Evolutionary conservation across 805 yeast species (phyloP), one percentile per base, ranked within the genome.

Genomic region (Spathaspora boniae): DNA sequence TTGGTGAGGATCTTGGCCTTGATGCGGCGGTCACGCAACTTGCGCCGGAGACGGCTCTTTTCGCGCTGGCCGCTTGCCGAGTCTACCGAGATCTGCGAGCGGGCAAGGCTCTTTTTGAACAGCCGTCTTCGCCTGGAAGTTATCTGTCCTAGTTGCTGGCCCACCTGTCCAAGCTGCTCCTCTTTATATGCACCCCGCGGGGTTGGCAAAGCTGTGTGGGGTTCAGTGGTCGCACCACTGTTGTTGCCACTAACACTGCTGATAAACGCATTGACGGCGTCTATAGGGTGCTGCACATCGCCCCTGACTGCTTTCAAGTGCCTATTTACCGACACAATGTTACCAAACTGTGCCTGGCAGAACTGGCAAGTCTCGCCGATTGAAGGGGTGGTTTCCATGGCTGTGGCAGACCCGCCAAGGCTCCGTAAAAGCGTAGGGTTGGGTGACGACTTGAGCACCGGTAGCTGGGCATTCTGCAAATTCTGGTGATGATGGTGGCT

Each of bases 291-390:
- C 11, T 54, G 36, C 1, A 61, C 48, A 7, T 77, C 66, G 1
- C 83, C 84, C 36, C 73, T 72, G 41, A 74, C 70, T 29, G 63
- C 51, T 45, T 79, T 83, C 28, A 79, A 50, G 50, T 78, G 84
- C 23, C 84, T 59, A 1, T 82, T 82, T 37, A 76, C 57, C 0
- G 80, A 74, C 2, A 82, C 81, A 5, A 77, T 73, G 40, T 75
- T 76, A 2, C 77, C 66, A 50, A 78, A 79, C 1, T 68, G 59
- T 38, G 67, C 62, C 1, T 72, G 72, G 45, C 84, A 78, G 47
- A 75, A 76, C 0, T 61, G 61, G 49, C 83, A 76, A 36, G 59
- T 51, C 61, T 46, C 65, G 61, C 26, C 38, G 18, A 21, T 19
- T 16, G 18, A 19, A n/a, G 3, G 24, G 9, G 5, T 16, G 8